Evolutionary conservation across 1,139 yeast species (phyloP).

Genomic region (Candida sp.): DNA sequence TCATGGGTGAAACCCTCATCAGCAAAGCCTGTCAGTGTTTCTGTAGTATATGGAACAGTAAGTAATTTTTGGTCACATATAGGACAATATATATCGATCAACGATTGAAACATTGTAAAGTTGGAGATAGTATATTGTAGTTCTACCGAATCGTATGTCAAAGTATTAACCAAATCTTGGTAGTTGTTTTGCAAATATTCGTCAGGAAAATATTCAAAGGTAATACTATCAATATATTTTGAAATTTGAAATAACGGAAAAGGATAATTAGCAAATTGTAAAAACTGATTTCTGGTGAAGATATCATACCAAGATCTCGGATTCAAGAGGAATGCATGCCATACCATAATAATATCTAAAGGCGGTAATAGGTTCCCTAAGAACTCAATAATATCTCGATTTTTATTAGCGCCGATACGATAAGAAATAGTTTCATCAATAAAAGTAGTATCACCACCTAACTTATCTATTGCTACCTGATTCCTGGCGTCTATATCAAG

Average conservation of each 20-base stretch:
- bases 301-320: constrained; percentile 23
- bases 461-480: not conserved
- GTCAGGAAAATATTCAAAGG: constrained; percentile 16
- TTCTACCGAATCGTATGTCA: constrained; percentile 4
- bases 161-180: not conserved
- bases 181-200: not conserved
- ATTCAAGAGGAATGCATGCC: constrained; percentile 26
- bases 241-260: constrained; percentile 22
- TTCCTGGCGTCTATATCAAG: not conserved
- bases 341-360: constrained; percentile 35
- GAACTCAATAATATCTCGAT: not conserved
- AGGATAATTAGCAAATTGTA: constrained; percentile 18
- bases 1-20: constrained; percentile 13
- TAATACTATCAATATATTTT: constrained; percentile 16
- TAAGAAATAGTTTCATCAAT: not conserved
- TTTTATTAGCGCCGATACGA: not conserved
- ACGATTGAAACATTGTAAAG: constrained; percentile 5
- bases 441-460: not conserved
- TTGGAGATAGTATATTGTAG: constrained; percentile 1
- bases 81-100: constrained; percentile 14
- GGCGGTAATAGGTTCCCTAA: constrained; percentile 20
- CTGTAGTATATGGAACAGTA: constrained; percentile 13
- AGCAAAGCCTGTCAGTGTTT: constrained; percentile 17
- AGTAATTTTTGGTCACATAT: constrained; percentile 11
- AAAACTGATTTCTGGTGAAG: constrained; percentile 19